phyloP scores from a whole-genome alignment of 441 rosid species.

The Geranium incanum region DNA sequence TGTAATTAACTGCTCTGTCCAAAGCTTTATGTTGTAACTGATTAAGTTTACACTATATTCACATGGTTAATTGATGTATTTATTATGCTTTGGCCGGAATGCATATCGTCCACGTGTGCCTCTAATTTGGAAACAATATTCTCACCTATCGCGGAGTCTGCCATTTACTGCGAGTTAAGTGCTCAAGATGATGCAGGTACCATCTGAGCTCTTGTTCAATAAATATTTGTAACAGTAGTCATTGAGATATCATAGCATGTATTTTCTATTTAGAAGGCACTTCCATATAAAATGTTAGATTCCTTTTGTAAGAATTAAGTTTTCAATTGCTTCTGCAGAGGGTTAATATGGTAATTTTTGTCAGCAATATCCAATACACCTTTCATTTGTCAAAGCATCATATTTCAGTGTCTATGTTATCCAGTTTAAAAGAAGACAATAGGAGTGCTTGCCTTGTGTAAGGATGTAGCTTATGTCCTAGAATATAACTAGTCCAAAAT shows the following conservation, averaged over 20 bases:
- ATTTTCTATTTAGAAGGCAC: neutral
- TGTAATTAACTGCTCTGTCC: neutral
- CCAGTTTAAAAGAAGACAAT: neutral
- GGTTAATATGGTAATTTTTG: neutral
- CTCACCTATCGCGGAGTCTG: constrained; percentile 53
- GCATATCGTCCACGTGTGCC: neutral
- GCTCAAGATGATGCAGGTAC: constrained; percentile 35
- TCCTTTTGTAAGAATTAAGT: neutral
- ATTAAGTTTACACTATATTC: neutral
- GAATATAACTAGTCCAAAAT: neutral
- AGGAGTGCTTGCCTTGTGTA: neutral
- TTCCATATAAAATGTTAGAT: neutral
- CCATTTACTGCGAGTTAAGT: constrained; percentile 26
- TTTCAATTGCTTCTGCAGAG: neutral
- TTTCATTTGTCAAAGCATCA: neutral
- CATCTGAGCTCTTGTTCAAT: constrained; percentile 3
- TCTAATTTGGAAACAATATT: constrained; percentile 51
- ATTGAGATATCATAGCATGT: neutral
- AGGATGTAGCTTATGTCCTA: neutral
- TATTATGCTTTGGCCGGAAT: constrained; percentile 10
- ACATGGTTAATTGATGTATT: constrained; percentile 19
- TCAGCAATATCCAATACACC: neutral
- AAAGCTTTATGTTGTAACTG: neutral
- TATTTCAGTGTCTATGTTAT: neutral
- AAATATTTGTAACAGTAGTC: neutral